These are phyloP conservation scores for Eimeria acervulina DNA, from an alignment of 169 alveolate genomes.

Conservation along the genomic window DNA sequence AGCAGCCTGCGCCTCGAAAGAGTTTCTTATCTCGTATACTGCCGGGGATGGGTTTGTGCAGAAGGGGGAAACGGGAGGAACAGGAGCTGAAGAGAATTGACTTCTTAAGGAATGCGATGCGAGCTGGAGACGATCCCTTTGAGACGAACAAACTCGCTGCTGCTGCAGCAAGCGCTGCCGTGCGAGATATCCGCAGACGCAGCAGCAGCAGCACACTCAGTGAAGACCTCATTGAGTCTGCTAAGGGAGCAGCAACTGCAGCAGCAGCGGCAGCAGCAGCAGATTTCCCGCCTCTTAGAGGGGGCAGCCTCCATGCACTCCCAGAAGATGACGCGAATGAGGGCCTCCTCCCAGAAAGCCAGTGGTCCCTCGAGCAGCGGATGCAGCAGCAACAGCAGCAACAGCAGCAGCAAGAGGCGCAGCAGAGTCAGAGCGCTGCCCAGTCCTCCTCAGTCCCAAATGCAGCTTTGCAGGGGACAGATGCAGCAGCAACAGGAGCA, in stretches of 20 bases:
- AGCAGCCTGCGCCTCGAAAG: background rate
- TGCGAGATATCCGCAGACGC: constrained; percentile 62
- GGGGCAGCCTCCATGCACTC: constrained; percentile 35
- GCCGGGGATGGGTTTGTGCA: constrained; percentile 51
- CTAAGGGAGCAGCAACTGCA: constrained; percentile 68
- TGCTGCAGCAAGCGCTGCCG: constrained; percentile 69
- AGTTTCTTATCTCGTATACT: constrained; percentile 26
- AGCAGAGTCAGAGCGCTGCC: background rate
- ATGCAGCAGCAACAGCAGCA: constrained; percentile 51
- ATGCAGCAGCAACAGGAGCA: constrained; percentile 21
- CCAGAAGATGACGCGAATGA: constrained; percentile 37
- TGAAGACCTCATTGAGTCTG: constrained; percentile 49
- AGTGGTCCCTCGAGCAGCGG: constrained; percentile 21
- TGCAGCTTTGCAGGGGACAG: constrained; percentile 26
- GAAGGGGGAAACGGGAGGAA: constrained; percentile 18
- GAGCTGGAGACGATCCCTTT: constrained; percentile 70
- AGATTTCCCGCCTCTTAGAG: constrained; percentile 49
- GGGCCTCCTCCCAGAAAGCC: constrained; percentile 27
- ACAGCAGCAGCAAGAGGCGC: constrained; percentile 13
- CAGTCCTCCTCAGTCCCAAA: background rate
- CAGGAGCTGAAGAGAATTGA: constrained; percentile 19
- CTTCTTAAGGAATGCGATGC: constrained; percentile 50
- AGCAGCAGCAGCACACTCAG: constrained; percentile 76
- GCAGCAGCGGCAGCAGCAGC: constrained; percentile 72
- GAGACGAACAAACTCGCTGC: constrained; percentile 57